Conservation (phyloP, 257 asterid species). For the Gentiana dahurica region DNA sequence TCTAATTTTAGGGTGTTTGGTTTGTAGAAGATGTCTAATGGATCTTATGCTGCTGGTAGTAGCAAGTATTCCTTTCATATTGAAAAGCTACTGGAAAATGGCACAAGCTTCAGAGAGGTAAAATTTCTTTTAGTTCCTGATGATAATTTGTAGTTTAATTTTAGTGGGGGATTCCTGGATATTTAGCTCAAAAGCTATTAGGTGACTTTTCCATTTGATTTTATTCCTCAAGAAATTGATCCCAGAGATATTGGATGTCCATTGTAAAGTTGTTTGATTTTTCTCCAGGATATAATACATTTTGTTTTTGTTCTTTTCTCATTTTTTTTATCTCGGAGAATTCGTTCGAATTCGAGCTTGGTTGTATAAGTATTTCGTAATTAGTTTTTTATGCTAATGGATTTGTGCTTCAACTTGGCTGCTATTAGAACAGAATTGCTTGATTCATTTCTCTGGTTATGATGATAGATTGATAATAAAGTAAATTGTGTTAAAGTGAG, state of each 20-base stretch:
- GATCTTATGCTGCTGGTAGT: conserved; percentile 17
- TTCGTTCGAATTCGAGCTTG: too few relatives aligned
- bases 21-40: conserved; percentile 50
- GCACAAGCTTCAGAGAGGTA: conserved; percentile 74
- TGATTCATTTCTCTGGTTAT: background rate
- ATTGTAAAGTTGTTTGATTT: background rate
- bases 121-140: background rate
- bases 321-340: too few relatives aligned
- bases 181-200: background rate
- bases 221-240: background rate
- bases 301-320: too few relatives aligned
- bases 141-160: background rate
- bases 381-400: too few relatives aligned
- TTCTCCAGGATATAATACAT: background rate
- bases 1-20: background rate
- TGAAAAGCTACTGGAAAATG: conserved; percentile 47
- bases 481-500: background rate
- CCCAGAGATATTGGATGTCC: too few relatives aligned
- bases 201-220: background rate
- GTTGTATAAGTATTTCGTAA: too few relatives aligned
- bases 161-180: background rate
- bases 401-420: too few relatives aligned
- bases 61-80: conserved; percentile 33
- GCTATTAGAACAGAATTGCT: too few relatives aligned
- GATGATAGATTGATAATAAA: background rate